Conservation (phyloP, 345 rosid species). For the Eucalyptus decipiens region DNA sequence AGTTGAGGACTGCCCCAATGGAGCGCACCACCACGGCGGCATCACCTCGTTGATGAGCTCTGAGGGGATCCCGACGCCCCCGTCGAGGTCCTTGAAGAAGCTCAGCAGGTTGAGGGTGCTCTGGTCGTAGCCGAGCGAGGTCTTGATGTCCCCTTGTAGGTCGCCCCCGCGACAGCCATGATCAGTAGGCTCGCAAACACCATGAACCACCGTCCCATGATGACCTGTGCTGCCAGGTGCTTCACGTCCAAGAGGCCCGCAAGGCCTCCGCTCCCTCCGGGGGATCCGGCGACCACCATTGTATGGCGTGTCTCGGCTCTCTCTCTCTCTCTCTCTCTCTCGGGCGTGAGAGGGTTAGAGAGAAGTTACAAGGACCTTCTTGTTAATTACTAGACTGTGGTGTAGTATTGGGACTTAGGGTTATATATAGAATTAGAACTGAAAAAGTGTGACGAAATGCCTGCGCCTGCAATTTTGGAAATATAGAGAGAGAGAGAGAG, state of each 20-base stretch:
- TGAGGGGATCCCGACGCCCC: conserved; percentile 34
- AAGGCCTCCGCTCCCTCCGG: neutral
- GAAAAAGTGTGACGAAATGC: too few relatives aligned
- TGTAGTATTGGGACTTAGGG: too few relatives aligned
- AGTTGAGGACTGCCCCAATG: conserved; percentile 31
- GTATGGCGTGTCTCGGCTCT: too few relatives aligned
- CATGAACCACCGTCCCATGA: conserved; percentile 42
- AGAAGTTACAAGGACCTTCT: too few relatives aligned
- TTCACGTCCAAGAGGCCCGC: neutral
- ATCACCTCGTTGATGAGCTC: conserved; percentile 54
- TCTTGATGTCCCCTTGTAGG: conserved; percentile 29
- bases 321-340: too few relatives aligned
- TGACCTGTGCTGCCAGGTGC: conserved; percentile 13
- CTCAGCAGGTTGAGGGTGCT: conserved; percentile 39
- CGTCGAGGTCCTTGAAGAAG: conserved; percentile 53
- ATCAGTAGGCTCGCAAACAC: conserved; percentile 39
- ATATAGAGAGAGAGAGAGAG: too few relatives aligned
- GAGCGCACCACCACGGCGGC: conserved; percentile 46
- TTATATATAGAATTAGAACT: neutral
- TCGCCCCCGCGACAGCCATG: conserved; percentile 46
- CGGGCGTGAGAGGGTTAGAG: too few relatives aligned
- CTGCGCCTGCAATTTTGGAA: too few relatives aligned
- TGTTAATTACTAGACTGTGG: too few relatives aligned
- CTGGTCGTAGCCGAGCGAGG: conserved; percentile 36
- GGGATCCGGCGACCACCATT: neutral